These are phyloP conservation scores for Irpex lacteus DNA, from an alignment of 1,284 basidiomycete genomes.

Conservation along the genomic window DNA sequence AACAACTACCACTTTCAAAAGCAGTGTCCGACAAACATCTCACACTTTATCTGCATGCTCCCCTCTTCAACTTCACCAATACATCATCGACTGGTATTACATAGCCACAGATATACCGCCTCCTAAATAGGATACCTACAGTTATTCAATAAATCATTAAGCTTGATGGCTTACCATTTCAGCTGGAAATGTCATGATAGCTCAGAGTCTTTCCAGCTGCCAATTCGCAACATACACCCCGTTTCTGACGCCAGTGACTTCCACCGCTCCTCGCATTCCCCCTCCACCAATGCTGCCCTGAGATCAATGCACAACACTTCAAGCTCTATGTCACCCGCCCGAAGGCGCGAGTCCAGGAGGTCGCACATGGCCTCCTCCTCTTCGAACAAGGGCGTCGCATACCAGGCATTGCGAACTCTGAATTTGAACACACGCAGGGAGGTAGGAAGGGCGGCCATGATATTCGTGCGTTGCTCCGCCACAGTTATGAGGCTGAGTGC, in stretches of 20 bases:
- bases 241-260: background rate
- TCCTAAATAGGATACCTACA: too few relatives aligned
- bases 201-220: background rate
- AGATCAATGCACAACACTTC: constrained; percentile 25
- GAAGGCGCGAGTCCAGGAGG: constrained; percentile 22
- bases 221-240: background rate
- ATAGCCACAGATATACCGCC: too few relatives aligned
- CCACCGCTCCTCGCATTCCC: constrained; percentile 12
- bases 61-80: too few relatives aligned
- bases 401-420: constrained; percentile 34
- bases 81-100: too few relatives aligned
- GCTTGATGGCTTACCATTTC: too few relatives aligned
- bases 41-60: too few relatives aligned
- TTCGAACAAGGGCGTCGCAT: constrained; percentile 26
- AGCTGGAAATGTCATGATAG: background rate
- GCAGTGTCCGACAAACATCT: too few relatives aligned
- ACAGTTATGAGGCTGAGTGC: constrained; percentile 37
- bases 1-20: too few relatives aligned
- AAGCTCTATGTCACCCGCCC: constrained; percentile 16
- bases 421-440: constrained; percentile 34
- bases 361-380: constrained; percentile 33
- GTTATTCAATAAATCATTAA: too few relatives aligned
- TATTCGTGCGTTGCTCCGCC: constrained; percentile 33
- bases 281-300: constrained; percentile 24
- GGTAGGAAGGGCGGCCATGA: constrained; percentile 31